Base-by-base conservation (phyloP, 108 stramenopile genomes). In the Tribonema minus region DNA sequence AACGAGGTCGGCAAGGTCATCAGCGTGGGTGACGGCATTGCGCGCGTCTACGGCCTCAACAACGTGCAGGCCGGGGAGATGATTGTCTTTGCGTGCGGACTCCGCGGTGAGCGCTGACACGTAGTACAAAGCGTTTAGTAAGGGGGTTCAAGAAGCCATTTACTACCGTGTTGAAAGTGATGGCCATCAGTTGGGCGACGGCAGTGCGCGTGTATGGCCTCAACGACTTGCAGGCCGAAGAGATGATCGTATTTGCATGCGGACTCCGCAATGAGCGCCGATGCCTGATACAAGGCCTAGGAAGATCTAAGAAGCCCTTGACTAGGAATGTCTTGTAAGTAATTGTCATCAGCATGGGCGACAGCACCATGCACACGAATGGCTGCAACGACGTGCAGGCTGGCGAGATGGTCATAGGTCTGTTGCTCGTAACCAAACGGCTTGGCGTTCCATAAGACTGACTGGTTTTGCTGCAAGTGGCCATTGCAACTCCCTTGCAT, bases 11-110 rank as follows among this genome's bases (percentile, higher is more conserved):
- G 97, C 80, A 89, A 95, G 70, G 97, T 98, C 80, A 95, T 98
- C 80, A 95, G 95, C 37, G 96, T 98, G 29, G 97, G 97, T 90
- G 97, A 98, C 86, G 97, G 97, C 89, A 98, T 98, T 84, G 97
- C 97, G 79, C 97, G 97, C 85, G 97, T 98, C 28, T 98, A 96
- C 88, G 98, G 98, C 78, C 91, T 98, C 67, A 92, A 94, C 91
- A 95, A 96, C 81, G 96, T 98, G 88, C 98, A 98, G 86, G 98
- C 98, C 73, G 98, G 98, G 85, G 98, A 98, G 76, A 78, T 78
- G 76, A 67, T 78, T 61, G 40, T 78, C 37, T 78, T 78, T 46
- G 76, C 67, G 54, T 78, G 76, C 67, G 76, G 76, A 9, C 76
- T 78, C 12, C 67, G 76, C 36, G 76, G 46, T 54, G 46, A 54